Evolutionary conservation across 2,329 filamentous ascomycete species (phyloP), one percentile per base, ranked within the genome.

Genomic region (Ascosphaera acerosa): DNA sequence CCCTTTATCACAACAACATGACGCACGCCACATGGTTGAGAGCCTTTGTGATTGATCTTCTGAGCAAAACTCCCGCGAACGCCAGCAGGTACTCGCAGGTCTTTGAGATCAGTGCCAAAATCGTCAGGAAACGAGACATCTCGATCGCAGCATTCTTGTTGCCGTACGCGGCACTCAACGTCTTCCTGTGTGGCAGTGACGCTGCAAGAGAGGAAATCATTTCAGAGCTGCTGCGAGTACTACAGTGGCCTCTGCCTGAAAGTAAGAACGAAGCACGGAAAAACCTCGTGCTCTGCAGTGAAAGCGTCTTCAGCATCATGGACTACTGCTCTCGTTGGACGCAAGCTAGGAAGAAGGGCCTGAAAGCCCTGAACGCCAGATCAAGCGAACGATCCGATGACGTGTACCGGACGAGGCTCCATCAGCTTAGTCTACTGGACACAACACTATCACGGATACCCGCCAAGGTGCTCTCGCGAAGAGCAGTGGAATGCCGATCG

Each of bases 251-350:
- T 23, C 53, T 66, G n/a, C 50, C 53, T 15, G 52, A 57, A 16
- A 48, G 52, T 12, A 53, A 55, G 10, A 66, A 73, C 37, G 50
- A 60, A 19, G 65, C 76, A 40, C 65, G 64, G 31, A 77, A 91
- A 40, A 72, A 78, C 31, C 65, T 80, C 43, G 77, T 84, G 44
- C 60, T 76, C 32, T 91, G 76, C 46, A 91, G 78, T 44, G 81
- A 94, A 76, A 80, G 76, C 34, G 72, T 92, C 2, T 97, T 97
- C 48, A 68, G 74, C 29, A 67, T 89, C 3, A 61, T 97, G 0
- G 89, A 97, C 48, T 94, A 97, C 48, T 66, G 84, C 36, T 81
- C 80, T 44, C 66, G 74, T 38, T 97, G 84, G 81, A 57, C 89
- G 15, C 80, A 91, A 42, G 67, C 73, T 33, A 89, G 78, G 48